Evolutionary conservation across 441 rosid species (phyloP), one percentile per base, ranked within the genome.

Genomic region (Kokia cookei): DNA sequence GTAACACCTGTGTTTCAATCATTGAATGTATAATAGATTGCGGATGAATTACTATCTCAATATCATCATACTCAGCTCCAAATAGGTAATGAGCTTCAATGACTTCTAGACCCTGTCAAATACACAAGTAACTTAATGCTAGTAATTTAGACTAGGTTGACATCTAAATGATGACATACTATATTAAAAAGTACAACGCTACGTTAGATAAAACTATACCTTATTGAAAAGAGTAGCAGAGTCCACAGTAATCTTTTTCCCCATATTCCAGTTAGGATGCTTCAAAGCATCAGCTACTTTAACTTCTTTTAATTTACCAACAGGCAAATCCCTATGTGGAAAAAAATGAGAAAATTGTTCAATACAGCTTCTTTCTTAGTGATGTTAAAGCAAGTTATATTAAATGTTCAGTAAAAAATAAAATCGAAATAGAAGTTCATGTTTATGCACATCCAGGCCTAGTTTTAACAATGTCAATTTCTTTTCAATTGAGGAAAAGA

Each of bases 191-290:
- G 65, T 47, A 73, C 17, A 8, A 35, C 24, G 61, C 62, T 66
- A 68, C 35, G 65, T 48, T 32, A 48, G 37, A 76, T 73, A 13
- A 71, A 71, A 58, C 48, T 71, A 74, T 53, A 92, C 98, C 97
- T 95, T 93, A 70, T 95, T 95, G 83, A 95, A 95, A 77, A 95
- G 96, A 15, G 98, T 95, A 5, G 99, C 98, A 35, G 99, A 95
- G 85, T 95, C 98, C 60, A 95, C 93, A 0, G 98, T 95, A 74
- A 95, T 87, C 87, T 95, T 95, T 82, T 91, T 95, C 75, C 99
- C 99, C 99, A 95, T 90, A 77, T 59, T 85, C 98, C 98, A 95
- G 83, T 86, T 93, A 14, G 98, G 98, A 86, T 95, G 98, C 84
- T 95, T 95, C 83, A 91, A 88, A 13, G 99, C 98, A 84, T 95